Evolutionary conservation across 1,139 yeast genomes (phyloP), one percentile per base, ranked within the genome.

Genomic region (Petasospora rhodanensis): DNA sequence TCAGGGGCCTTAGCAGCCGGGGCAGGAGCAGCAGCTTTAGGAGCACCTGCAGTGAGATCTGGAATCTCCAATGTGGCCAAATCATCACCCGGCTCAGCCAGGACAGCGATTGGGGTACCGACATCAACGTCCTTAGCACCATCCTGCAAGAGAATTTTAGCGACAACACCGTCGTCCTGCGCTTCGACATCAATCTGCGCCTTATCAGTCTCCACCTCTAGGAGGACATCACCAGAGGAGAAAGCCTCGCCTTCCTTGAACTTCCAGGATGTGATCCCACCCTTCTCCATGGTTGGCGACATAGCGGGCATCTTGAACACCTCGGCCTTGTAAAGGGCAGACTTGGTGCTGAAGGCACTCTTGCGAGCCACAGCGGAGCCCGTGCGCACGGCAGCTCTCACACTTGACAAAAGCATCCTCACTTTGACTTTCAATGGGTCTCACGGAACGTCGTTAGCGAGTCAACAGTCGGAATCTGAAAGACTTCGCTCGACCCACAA

Each of bases 251-350:
- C 96, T 31, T 79, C 78, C 55, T 86, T 79, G 53, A 79, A 70
- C 58, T 86, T 85, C 98, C 98, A 91, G 36, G 76, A 70, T n/a
- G 86, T 86, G 48, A 91, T 74, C n/a, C 96, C 96, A 28, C 98
- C 98, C 55, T 80, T 87, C 18, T 91, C 86, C 98, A 91, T 91
- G 14, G 98, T 91, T 24, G 98, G 98, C 7, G 96, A 87, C 96
- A 91, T 85, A 18, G 98, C 96, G 4, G 98, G 98, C 97, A 91
- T 91, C 36, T 68, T 76, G 61, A 83, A 85, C 36, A 79, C 66
- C 22, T 75, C 59, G 3, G 85, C 89, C 16, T 45, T 57, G 31
- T 42, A 47, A 29, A 35, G 22, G 10, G 37, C 35, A 18, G 31
- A 25, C 5, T 53, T 37, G 8, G 47, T 36, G 26, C 52, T 55